Conservation (phyloP, 78 protist species). For the Dictyostelium firmibasis region DNA sequence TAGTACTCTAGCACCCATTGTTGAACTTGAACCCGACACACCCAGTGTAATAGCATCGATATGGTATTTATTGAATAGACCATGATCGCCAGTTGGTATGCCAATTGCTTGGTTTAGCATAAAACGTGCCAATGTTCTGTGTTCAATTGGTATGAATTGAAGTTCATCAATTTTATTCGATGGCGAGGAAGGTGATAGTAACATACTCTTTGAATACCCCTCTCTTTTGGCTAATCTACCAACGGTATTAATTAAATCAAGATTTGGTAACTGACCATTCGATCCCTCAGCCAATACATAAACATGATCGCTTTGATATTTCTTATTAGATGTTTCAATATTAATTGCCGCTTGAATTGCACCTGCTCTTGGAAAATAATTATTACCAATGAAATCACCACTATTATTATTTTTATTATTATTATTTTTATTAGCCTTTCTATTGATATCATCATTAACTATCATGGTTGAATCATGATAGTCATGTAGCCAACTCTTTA, state of each 20-base stretch:
- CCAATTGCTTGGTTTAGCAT: slow-evolving; percentile 81
- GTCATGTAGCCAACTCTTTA: slow-evolving; percentile 50
- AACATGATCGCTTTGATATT: neutral
- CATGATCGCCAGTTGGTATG: slow-evolving; percentile 81
- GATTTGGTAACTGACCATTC: slow-evolving; percentile 84
- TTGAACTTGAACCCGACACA: neutral
- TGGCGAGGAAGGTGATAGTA: neutral
- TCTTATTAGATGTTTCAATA: slow-evolving; percentile 10
- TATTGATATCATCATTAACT: neutral
- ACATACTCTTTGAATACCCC: neutral
- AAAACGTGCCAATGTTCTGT: slow-evolving; percentile 45
- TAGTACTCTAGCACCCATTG: slow-evolving; percentile 1
- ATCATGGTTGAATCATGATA: slow-evolving; percentile 20
- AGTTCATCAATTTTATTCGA: neutral
- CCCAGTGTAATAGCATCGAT: slow-evolving; percentile 79
- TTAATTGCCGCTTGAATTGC: slow-evolving; percentile 77
- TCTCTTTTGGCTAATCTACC: slow-evolving; percentile 46
- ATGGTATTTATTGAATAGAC: slow-evolving; percentile 72
- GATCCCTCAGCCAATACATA: slow-evolving; percentile 62
- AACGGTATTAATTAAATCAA: slow-evolving; percentile 78
- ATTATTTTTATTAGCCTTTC: neutral
- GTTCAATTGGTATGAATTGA: neutral
- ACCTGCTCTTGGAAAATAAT: slow-evolving; percentile 68
- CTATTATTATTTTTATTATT: neutral
- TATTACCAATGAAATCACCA: neutral